phyloP scores from a whole-genome alignment of 306 rosid genomes.

The Cicer pinnatifidum region DNA sequence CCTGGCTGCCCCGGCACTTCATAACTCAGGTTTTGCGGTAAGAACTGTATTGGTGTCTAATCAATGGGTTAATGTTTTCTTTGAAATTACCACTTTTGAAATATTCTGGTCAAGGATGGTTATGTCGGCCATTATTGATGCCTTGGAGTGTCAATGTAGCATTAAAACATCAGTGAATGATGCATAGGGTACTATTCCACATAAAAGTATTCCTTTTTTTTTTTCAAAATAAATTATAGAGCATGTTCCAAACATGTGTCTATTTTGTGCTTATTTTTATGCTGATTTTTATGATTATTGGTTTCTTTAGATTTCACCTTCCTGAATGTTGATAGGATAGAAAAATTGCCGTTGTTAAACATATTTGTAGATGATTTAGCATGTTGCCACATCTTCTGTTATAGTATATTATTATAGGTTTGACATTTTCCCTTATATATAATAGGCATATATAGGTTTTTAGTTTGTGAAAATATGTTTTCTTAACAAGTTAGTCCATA shows the following conservation, averaged over 20 bases:
- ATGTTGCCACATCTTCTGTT: constrained; percentile 12
- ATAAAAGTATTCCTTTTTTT: constrained; percentile 17
- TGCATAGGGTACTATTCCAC: constrained; percentile 9
- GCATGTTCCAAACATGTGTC: constrained; percentile 5
- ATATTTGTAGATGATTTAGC: constrained; percentile 8
- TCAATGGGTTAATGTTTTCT: constrained; percentile 36
- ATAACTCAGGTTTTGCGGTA: constrained; percentile 98
- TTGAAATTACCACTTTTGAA: constrained; percentile 20
- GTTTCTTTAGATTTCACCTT: constrained; percentile 12
- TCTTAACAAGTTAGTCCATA: background rate
- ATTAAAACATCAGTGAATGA: background rate
- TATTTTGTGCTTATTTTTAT: constrained; percentile 21
- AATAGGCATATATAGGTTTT: background rate
- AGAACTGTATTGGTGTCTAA: constrained; percentile 45
- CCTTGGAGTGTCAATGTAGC: constrained; percentile 10
- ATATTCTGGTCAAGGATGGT: constrained; percentile 28
- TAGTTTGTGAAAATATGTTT: background rate
- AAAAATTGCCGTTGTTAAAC: constrained; percentile 20
- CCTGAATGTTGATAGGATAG: background rate
- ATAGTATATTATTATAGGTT: constrained; percentile 6
- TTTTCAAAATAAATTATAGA: constrained; percentile 4
- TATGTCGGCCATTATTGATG: constrained; percentile 19
- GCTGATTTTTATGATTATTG: constrained; percentile 2
- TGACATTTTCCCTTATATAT: constrained; percentile 4
- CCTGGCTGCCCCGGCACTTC: constrained; percentile 97